Conservation (phyloP, 371 early-diverging fungal species). For the Fennellomyces sp. region DNA sequence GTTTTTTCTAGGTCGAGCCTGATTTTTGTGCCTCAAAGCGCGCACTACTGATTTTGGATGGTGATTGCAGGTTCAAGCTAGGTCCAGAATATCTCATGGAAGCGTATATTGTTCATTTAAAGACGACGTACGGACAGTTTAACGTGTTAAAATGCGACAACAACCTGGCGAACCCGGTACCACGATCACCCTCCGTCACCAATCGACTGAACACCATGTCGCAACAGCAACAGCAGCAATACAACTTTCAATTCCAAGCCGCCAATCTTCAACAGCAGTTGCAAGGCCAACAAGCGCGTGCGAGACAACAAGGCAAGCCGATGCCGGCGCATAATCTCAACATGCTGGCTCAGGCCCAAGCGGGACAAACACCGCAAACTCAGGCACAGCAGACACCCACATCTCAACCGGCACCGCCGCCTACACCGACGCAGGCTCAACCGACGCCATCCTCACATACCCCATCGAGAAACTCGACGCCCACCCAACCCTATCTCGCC, state of each 20-base stretch:
- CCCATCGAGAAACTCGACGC: slow-evolving; percentile 13
- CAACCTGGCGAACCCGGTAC: slow-evolving; percentile 49
- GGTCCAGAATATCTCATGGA: slow-evolving; percentile 64
- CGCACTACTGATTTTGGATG: too few relatives aligned
- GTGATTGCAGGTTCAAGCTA: slow-evolving; percentile 59
- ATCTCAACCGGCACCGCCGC: neutral
- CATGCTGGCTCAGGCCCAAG: slow-evolving; percentile 20
- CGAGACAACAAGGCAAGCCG: slow-evolving; percentile 32
- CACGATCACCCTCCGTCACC: slow-evolving; percentile 47
- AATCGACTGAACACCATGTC: slow-evolving; percentile 36
- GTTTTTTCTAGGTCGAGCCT: too few relatives aligned
- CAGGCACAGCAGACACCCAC: slow-evolving; percentile 14
- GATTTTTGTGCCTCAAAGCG: too few relatives aligned
- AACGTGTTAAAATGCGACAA: slow-evolving; percentile 58
- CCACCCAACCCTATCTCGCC: slow-evolving; percentile 40
- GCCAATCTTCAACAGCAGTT: slow-evolving; percentile 18
- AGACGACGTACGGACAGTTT: slow-evolving; percentile 53
- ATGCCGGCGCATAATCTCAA: slow-evolving; percentile 38
- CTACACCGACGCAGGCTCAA: slow-evolving; percentile 19
- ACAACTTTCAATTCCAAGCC: slow-evolving; percentile 20
- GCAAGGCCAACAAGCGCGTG: slow-evolving; percentile 30
- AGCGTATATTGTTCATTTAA: slow-evolving; percentile 55
- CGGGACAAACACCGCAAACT: slow-evolving; percentile 20
- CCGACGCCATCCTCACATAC: slow-evolving; percentile 2
- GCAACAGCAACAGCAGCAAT: slow-evolving; percentile 27